These are phyloP conservation scores for Xanthoceras sorbifolium DNA, from an alignment of 345 rosid species.

Conservation along the genomic window DNA sequence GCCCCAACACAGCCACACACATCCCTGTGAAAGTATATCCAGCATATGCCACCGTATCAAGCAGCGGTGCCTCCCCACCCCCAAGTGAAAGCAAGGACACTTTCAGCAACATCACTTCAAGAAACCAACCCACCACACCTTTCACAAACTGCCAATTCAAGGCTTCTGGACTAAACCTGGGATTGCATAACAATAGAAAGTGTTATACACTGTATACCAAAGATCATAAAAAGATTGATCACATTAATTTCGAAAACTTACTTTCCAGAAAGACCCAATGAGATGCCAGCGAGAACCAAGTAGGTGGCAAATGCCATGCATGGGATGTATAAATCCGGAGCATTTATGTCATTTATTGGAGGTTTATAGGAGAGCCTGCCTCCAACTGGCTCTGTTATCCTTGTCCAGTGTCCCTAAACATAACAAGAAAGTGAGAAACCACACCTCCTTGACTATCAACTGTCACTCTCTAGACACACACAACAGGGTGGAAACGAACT, in stretches of 20 bases:
- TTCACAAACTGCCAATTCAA: slow-evolving; percentile 59
- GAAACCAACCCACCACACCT: slow-evolving; percentile 55
- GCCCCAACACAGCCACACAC: slow-evolving; percentile 44
- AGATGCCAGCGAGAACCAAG: slow-evolving; percentile 68
- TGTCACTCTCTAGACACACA: not conserved
- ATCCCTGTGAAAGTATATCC: slow-evolving; percentile 59
- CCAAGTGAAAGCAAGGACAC: slow-evolving; percentile 48
- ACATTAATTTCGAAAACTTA: slow-evolving; percentile 28
- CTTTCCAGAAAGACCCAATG: slow-evolving; percentile 61
- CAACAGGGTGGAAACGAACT: not conserved
- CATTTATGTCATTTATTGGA: slow-evolving; percentile 70
- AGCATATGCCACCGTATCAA: slow-evolving; percentile 55
- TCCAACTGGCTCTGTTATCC: slow-evolving; percentile 67
- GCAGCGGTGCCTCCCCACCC: slow-evolving; percentile 53
- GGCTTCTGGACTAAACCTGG: slow-evolving; percentile 53
- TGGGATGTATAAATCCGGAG: slow-evolving; percentile 78
- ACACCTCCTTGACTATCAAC: not conserved
- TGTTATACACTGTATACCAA: not conserved
- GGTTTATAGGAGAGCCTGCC: slow-evolving; percentile 72
- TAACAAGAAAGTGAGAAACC: not conserved
- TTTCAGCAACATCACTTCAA: slow-evolving; percentile 52
- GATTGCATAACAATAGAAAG: not conserved
- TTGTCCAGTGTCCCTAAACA: slow-evolving; percentile 68
- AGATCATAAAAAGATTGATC: not conserved
- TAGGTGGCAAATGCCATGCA: slow-evolving; percentile 72